A percentile compares a stretch with the other conserved stretches of the same genome.
Evolutionary conservation across 192 early-diverging fungal genomes (phyloP).

Genomic region (Coemansia reversa): DNA sequence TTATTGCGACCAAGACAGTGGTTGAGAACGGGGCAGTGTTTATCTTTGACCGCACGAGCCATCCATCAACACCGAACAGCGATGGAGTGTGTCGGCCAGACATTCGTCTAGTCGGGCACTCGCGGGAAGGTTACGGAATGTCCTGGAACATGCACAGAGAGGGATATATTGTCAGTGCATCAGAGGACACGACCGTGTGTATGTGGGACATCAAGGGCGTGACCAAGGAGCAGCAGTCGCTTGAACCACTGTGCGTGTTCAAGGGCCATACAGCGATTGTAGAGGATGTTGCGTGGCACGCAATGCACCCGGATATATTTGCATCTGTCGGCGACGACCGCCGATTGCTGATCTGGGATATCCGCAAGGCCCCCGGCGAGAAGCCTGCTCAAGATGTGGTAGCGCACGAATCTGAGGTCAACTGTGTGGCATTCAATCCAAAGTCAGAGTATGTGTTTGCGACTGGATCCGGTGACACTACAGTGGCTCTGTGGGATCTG

Average conservation of each 20-base stretch:
- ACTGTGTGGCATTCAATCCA: conserved; percentile 93
- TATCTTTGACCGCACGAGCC: conserved; percentile 93
- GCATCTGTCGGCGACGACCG: conserved; percentile 97
- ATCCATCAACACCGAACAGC: conserved; percentile 74
- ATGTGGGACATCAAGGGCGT: conserved; percentile 87
- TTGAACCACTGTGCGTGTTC: conserved; percentile 81
- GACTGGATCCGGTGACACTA: conserved; percentile 93
- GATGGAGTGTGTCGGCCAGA: conserved; percentile 83
- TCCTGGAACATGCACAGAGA: conserved; percentile 84
- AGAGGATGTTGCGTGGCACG: conserved; percentile 96
- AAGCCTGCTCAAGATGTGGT: conserved; percentile 70
- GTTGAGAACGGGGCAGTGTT: conserved; percentile 83
- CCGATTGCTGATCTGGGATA: conserved; percentile 94
- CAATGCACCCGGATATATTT: conserved; percentile 80
- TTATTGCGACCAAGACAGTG: conserved; percentile 93
- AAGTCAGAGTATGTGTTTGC: conserved; percentile 85
- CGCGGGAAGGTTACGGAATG: conserved; percentile 93
- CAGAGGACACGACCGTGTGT: conserved; percentile 89
- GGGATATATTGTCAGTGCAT: conserved; percentile 85
- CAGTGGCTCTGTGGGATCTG: conserved; percentile 93
- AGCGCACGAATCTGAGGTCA: conserved; percentile 90
- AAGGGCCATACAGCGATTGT: conserved; percentile 87
- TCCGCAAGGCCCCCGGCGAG: conserved; percentile 63
- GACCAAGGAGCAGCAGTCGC: conserved; percentile 69
- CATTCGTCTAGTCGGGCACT: conserved; percentile 81